These are phyloP conservation scores for Candida vaughaniae DNA, from an alignment of 805 yeast species.

Conservation along the genomic window DNA sequence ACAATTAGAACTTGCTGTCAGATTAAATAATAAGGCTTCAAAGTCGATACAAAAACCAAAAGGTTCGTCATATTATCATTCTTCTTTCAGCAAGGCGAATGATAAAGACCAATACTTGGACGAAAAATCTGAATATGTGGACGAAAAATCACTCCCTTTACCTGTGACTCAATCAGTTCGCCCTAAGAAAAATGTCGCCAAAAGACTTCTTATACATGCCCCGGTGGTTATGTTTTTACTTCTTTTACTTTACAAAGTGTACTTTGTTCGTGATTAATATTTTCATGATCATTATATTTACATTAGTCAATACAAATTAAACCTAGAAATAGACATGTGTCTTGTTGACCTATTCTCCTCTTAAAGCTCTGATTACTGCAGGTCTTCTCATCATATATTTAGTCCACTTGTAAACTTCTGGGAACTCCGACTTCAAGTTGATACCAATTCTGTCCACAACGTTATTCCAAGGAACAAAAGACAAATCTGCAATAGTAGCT, in stretches of 20 bases:
- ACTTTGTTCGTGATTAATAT: constrained; percentile 1
- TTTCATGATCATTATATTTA: constrained; percentile 6
- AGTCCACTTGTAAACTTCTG: constrained; percentile 96
- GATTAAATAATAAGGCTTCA: neutral
- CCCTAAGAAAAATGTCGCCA: too few species aligned
- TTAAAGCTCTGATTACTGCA: constrained; percentile 81
- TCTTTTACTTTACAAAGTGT: too few species aligned
- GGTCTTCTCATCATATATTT: constrained; percentile 94
- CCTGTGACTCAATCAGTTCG: constrained; percentile 3
- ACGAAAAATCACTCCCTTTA: constrained; percentile 2
- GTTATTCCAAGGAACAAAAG: constrained; percentile 96
- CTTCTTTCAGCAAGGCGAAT: too few species aligned
- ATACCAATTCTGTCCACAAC: constrained; percentile 93
- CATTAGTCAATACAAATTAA: constrained; percentile 2
- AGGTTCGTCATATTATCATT: too few species aligned
- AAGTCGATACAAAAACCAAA: too few species aligned
- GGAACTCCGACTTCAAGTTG: constrained; percentile 81
- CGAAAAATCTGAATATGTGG: neutral
- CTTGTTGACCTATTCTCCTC: constrained; percentile 53
- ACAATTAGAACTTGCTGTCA: neutral
- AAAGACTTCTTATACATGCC: too few species aligned
- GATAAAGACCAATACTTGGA: too few species aligned
- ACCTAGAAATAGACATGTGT: too few species aligned
- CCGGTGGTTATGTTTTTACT: too few species aligned
- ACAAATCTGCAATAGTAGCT: constrained; percentile 80